Evolutionary conservation across 345 rosid genomes (phyloP).

Genomic region (Anacardium occidentale): DNA sequence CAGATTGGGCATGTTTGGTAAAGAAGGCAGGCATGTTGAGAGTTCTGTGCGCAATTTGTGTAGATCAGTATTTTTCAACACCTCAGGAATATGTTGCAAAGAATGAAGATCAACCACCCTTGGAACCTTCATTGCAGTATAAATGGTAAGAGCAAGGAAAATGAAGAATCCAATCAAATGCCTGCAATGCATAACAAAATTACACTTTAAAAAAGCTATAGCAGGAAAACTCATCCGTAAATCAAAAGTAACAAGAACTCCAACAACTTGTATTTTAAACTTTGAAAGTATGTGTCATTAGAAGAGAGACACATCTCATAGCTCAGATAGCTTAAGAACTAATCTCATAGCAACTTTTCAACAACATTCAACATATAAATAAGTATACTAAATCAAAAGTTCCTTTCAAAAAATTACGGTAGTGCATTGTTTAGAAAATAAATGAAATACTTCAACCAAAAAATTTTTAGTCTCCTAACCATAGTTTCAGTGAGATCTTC

Average conservation of each 20-base stretch:
- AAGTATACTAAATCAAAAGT: neutral
- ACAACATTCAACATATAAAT: neutral
- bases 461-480: neutral
- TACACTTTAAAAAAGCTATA: neutral
- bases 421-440: neutral
- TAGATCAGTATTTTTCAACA: slow-evolving; percentile 67
- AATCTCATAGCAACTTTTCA: neutral
- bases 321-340: neutral
- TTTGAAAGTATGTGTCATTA: neutral
- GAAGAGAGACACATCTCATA: neutral
- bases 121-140: slow-evolving; percentile 80
- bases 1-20: slow-evolving; percentile 57
- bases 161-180: slow-evolving; percentile 98
- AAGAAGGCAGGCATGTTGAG: slow-evolving; percentile 65
- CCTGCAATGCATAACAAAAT: slow-evolving; percentile 42
- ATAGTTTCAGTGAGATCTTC: neutral
- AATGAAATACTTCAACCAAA: neutral
- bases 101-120: slow-evolving; percentile 77
- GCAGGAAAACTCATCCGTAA: slow-evolving; percentile 1
- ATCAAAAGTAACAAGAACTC: neutral
- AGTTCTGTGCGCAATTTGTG: slow-evolving; percentile 64
- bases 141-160: slow-evolving; percentile 83
- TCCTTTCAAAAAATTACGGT: neutral
- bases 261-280: neutral
- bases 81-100: slow-evolving; percentile 65